A percentile compares a stretch with the other conserved stretches of the same genome.
Evolutionary conservation across 768 basidiomycete genomes (phyloP).

Genomic region (Suillus weaverae): DNA sequence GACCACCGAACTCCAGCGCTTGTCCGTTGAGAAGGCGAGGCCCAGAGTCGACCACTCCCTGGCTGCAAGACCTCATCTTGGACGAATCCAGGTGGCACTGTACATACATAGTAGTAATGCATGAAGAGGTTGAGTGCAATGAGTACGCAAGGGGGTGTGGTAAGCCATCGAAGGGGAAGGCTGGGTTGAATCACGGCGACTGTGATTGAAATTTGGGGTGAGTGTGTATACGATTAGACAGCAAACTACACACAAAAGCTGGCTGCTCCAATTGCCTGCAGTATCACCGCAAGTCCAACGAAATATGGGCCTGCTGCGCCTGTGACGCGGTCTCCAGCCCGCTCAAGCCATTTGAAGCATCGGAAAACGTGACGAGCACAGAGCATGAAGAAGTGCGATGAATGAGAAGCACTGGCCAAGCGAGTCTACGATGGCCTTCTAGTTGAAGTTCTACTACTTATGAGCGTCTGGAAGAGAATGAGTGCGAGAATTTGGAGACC

Average conservation of each 20-base stretch:
- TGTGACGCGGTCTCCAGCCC: conserved; percentile 74
- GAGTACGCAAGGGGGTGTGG: conserved; percentile 68
- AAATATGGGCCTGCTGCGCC: conserved; percentile 93
- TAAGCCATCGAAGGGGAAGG: conserved; percentile 57
- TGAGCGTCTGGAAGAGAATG: background rate
- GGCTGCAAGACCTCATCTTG: conserved; percentile 50
- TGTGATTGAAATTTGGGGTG: conserved; percentile 32
- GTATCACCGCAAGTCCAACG: conserved; percentile 71
- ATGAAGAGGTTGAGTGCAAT: conserved; percentile 72
- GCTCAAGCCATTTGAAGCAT: conserved; percentile 70
- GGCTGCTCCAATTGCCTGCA: conserved; percentile 67
- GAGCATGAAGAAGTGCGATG: conserved; percentile 17
- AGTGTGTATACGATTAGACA: background rate
- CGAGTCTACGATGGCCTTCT: background rate
- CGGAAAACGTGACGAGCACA: conserved; percentile 41
- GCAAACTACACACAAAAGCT: conserved; percentile 71
- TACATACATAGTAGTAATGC: conserved; percentile 88
- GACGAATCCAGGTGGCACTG: conserved; percentile 76
- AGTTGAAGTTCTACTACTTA: background rate
- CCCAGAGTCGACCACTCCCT: conserved; percentile 57
- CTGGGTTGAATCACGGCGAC: conserved; percentile 78
- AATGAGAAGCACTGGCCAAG: background rate
- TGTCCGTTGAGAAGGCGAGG: conserved; percentile 31
- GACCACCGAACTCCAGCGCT: conserved; percentile 52
- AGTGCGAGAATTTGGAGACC: background rate